These are phyloP conservation scores for Trematosphaeria pertusa DNA, from an alignment of 2,329 filamentous ascomycete genomes.

Conservation along the genomic window DNA sequence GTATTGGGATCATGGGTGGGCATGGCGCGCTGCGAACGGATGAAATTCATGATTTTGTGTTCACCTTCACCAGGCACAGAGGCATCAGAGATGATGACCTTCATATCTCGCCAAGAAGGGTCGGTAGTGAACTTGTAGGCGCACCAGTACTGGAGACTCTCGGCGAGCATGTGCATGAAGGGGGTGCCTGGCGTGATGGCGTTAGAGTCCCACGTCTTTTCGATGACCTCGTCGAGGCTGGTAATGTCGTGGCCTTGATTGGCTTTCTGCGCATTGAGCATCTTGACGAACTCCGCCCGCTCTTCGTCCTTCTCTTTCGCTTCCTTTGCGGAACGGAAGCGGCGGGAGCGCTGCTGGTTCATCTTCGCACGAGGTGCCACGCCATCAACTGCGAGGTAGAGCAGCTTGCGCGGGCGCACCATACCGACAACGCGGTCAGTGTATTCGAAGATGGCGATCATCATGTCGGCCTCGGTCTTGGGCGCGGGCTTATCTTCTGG, in stretches of 20 bases:
- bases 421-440: constrained; percentile 99
- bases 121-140: constrained; percentile 98
- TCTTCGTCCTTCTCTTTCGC: constrained; percentile 93
- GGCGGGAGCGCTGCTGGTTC: constrained; percentile 97
- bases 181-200: constrained; percentile 95
- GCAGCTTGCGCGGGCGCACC: constrained; percentile 92
- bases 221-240: constrained; percentile 68
- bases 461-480: constrained; percentile 97
- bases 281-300: constrained; percentile 84
- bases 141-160: constrained; percentile 93
- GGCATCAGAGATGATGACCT: constrained; percentile 98
- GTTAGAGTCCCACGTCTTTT: constrained; percentile 92
- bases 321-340: constrained; percentile 93
- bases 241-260: constrained; percentile 60
- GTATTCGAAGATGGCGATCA: constrained; percentile 97
- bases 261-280: constrained; percentile 78
- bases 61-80: constrained; percentile 98
- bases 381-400: constrained; percentile 98
- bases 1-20: constrained; percentile 96
- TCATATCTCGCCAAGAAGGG: constrained; percentile 87
- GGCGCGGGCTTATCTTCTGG: constrained; percentile 92
- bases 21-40: constrained; percentile 89
- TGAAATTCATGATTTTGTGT: constrained; percentile 99
- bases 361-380: constrained; percentile 98
- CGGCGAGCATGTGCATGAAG: constrained; percentile 95